Percentiles rank a stretch among this genome's conserved stretches.
These are phyloP conservation scores for Podila verticillata DNA, from an alignment of 192 early-diverging fungal species.

Conservation along the genomic window DNA sequence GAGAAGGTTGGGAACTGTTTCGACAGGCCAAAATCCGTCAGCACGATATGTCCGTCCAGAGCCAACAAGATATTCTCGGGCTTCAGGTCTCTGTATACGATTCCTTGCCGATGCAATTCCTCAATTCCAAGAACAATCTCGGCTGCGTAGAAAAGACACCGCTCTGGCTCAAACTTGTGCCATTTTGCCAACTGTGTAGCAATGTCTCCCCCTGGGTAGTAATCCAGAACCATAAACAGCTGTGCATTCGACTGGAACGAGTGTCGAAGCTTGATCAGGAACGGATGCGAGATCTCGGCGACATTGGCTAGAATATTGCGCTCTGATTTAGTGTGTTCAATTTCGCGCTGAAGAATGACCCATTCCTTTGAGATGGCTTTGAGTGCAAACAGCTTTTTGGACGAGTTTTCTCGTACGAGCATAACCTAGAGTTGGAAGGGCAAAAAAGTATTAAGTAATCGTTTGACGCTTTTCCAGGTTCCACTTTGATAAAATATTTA, in stretches of 20 bases:
- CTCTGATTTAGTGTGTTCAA: conserved; percentile 86
- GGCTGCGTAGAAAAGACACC: conserved; percentile 84
- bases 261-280: conserved; percentile 87
- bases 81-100: conserved; percentile 91
- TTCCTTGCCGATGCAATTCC: conserved; percentile 87
- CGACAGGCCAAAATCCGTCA: conserved; percentile 95
- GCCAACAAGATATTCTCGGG: conserved; percentile 82
- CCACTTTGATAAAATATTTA: too few species aligned
- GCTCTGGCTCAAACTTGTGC: conserved; percentile 70
- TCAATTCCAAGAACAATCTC: conserved; percentile 90
- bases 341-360: conserved; percentile 80
- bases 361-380: conserved; percentile 67
- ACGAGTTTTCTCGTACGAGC: conserved; percentile 53
- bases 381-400: conserved; percentile 59
- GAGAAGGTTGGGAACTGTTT: conserved; percentile 70
- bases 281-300: conserved; percentile 86
- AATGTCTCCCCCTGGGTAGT: conserved; percentile 92
- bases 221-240: conserved; percentile 92
- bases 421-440: conserved; percentile 55
- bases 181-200: conserved; percentile 81
- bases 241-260: conserved; percentile 89
- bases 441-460: too few species aligned
- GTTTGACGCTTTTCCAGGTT: too few species aligned
- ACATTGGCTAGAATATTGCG: conserved; percentile 77
- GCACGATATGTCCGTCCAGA: conserved; percentile 81